Conservation (phyloP, 2,329 filamentous ascomycete species). For the Penicillium sp. region DNA sequence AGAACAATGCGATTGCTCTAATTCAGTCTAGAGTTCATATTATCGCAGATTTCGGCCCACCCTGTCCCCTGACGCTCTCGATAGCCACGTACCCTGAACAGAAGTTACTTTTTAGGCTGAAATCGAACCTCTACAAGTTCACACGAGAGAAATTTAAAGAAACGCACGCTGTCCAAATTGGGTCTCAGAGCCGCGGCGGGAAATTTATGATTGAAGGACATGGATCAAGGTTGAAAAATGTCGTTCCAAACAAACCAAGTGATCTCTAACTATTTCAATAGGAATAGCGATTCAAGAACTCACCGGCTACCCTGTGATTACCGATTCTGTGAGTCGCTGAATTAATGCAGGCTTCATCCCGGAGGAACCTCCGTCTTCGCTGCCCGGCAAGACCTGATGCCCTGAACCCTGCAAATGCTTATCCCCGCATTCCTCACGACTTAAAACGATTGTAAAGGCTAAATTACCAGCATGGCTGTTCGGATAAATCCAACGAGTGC, state of each 20-base stretch:
- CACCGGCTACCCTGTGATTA: not conserved
- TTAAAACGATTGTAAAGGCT: slow-evolving; percentile 7
- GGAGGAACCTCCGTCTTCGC: slow-evolving; percentile 14
- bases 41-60: not conserved
- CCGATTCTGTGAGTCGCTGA: not conserved
- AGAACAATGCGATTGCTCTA: slow-evolving; percentile 2
- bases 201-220: not conserved
- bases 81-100: not conserved
- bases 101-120: not conserved
- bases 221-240: not conserved
- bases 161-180: not conserved
- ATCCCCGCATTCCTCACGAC: slow-evolving; percentile 2
- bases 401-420: slow-evolving; percentile 1
- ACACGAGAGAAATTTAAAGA: not conserved
- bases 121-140: not conserved
- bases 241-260: not conserved
- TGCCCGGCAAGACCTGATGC: slow-evolving; percentile 5
- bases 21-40: not conserved
- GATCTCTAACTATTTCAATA: no score
- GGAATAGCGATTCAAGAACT: not conserved
- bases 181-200: not conserved
- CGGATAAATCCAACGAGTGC: not conserved
- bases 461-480: not conserved
- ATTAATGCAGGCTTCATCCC: not conserved
- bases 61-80: not conserved